These are phyloP conservation scores for Erodium trifolium DNA, from an alignment of 441 rosid species.

Conservation along the genomic window DNA sequence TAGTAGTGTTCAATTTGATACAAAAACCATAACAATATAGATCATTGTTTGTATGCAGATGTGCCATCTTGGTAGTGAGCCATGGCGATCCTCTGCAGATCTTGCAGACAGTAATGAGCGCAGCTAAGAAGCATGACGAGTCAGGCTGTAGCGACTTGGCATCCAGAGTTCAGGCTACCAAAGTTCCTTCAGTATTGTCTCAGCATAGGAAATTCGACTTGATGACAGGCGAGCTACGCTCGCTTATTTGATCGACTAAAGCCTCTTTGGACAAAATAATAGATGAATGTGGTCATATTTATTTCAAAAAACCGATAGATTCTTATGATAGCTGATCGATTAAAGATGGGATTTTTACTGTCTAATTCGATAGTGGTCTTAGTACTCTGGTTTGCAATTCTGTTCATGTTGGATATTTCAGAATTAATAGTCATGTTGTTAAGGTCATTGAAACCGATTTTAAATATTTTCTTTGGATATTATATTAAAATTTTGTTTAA, in stretches of 20 bases:
- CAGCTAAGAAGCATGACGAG: slow-evolving; percentile 33
- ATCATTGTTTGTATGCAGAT: slow-evolving; percentile 26
- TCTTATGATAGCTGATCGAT: neutral
- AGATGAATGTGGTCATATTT: neutral
- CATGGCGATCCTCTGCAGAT: slow-evolving; percentile 95
- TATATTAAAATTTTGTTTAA: no score
- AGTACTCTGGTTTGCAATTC: neutral
- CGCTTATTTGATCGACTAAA: slow-evolving; percentile 27
- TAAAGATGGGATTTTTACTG: neutral
- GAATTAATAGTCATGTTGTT: no score
- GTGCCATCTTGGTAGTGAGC: slow-evolving; percentile 56
- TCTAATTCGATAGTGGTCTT: neutral
- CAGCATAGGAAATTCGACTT: slow-evolving; percentile 68
- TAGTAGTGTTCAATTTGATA: no score
- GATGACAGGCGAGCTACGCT: slow-evolving; percentile 71
- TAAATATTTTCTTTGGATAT: no score
- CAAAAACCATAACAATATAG: no score
- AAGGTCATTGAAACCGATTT: no score
- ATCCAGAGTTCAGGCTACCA: slow-evolving; percentile 39
- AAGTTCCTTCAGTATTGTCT: slow-evolving; percentile 47
- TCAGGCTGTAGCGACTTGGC: slow-evolving; percentile 24
- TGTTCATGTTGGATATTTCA: no score
- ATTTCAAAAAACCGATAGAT: neutral
- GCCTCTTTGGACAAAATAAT: neutral
- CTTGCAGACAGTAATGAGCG: slow-evolving; percentile 55